These are phyloP conservation scores for Trichoderma koningii DNA, from an alignment of 2,329 filamentous ascomycete species.

Conservation along the genomic window DNA sequence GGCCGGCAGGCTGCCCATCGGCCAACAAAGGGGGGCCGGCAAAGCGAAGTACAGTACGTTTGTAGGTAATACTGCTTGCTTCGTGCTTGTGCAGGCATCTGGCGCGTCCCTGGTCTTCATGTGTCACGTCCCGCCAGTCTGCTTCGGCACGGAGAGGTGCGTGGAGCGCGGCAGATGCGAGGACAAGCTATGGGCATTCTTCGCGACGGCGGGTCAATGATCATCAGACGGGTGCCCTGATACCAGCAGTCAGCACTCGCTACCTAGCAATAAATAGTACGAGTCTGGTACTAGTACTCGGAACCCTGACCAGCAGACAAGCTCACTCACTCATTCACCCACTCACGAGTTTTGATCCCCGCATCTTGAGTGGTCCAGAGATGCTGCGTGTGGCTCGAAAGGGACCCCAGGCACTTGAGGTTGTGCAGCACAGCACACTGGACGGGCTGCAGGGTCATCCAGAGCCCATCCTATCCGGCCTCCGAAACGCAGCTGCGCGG, in stretches of 20 bases:
- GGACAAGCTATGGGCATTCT: background rate
- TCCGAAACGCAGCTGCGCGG: slow-evolving; percentile 14
- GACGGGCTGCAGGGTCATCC: background rate
- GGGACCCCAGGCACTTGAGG: slow-evolving; percentile 19
- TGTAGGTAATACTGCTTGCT: too few relatives aligned
- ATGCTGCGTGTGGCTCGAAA: slow-evolving; percentile 14
- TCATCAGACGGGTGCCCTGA: background rate
- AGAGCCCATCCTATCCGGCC: slow-evolving; percentile 4
- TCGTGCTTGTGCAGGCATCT: too few relatives aligned
- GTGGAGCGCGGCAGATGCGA: background rate
- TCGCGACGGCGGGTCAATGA: background rate
- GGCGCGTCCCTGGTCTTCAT: background rate
- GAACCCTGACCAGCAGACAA: background rate
- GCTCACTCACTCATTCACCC: too few relatives aligned
- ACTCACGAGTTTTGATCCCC: background rate
- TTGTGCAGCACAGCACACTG: slow-evolving; percentile 6
- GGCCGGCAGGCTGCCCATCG: background rate
- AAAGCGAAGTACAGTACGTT: too few relatives aligned
- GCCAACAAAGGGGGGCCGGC: slow-evolving; percentile 6
- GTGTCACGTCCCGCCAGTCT: background rate
- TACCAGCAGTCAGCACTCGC: too few relatives aligned
- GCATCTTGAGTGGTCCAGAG: slow-evolving; percentile 2
- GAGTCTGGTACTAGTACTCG: background rate
- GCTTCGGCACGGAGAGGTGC: background rate
- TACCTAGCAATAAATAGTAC: too few relatives aligned